Base-by-base conservation (phyloP, 352 stramenopile species). In the Phytophthora constricta region DNA sequence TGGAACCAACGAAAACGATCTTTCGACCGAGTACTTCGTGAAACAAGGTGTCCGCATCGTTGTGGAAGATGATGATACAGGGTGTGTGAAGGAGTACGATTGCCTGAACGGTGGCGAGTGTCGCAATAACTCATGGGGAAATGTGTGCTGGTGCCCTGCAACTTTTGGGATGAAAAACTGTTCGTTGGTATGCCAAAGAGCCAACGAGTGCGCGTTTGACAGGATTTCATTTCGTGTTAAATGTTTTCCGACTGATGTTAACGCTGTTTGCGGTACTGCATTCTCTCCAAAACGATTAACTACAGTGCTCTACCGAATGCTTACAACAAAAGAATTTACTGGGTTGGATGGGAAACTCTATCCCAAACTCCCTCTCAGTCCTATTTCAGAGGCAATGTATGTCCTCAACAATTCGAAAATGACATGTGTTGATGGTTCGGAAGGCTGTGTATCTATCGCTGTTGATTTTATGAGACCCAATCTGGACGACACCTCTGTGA, bases 91-190 rank as follows among this genome's bases (percentile, higher is more conserved):
- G 13, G 84, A 93, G 56, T 93, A 89, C 47, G 43, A 69, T 13
- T 93, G 84, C 25, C 27, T 74, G 26, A 88, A 89, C 39, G 53
- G 46, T 16, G 82, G 84, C 13, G 41, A 52, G 2, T 93, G 84
- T 53, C 45, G 77, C 3, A 42, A 46, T 25, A 63, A n/a, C 13
- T 60, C 60, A 14, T 33, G 17, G 0, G 66, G 72, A 10, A 79
- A 79, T 57, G 53, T 81, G 9, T 90, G 80, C 34, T 66, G 58
- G 31, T 93, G 84, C 41, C 72, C 75, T 0, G 49, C 66, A 37
- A 80, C 68, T 2, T 91, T 74, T 62, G 84, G 84, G 8, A 86
- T 93, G 77, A 80, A 76, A 14, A 66, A 87, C 39, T 93, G 84
- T 59, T 75, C 69, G 0, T 45, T 67, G 7, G 49, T 65, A 16